Evolutionary conservation across 2,329 filamentous ascomycete genomes (phyloP).

Genomic region (Furcasterigmium sp.): DNA sequence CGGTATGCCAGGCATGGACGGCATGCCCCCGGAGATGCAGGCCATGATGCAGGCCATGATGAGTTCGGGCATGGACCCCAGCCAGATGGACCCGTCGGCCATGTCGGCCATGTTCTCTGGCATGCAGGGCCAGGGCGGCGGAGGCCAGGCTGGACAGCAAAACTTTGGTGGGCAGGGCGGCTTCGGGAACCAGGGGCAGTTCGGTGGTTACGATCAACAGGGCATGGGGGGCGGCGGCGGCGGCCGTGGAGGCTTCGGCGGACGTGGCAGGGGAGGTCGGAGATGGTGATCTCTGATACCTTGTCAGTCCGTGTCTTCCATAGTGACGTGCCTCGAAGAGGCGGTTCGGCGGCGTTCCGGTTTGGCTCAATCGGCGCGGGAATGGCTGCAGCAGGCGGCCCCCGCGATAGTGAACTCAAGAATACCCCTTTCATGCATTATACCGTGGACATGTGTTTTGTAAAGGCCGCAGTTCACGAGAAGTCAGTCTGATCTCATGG

Average conservation of each 20-base stretch:
- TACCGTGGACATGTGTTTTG: too few species aligned
- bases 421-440: too few species aligned
- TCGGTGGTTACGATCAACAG: conserved; percentile 42
- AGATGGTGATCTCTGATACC: not conserved
- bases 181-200: conserved; percentile 47
- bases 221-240: conserved; percentile 34
- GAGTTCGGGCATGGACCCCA: conserved; percentile 58
- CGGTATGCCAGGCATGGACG: conserved; percentile 53
- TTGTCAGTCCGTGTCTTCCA: too few species aligned
- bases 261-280: conserved; percentile 24
- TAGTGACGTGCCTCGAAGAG: too few species aligned
- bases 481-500: too few species aligned
- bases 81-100: conserved; percentile 57
- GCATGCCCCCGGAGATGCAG: conserved; percentile 62
- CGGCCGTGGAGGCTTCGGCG: conserved; percentile 20
- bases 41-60: conserved; percentile 68
- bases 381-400: too few species aligned
- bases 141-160: conserved; percentile 45
- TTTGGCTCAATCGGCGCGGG: too few species aligned
- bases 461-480: too few species aligned
- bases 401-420: too few species aligned
- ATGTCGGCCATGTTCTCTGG: conserved; percentile 56
- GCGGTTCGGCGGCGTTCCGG: too few species aligned
- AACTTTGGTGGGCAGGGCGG: conserved; percentile 39
- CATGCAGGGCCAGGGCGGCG: conserved; percentile 45